phyloP scores from a whole-genome alignment of 257 asterid genomes.

The Nyctanthes arbortristis region DNA sequence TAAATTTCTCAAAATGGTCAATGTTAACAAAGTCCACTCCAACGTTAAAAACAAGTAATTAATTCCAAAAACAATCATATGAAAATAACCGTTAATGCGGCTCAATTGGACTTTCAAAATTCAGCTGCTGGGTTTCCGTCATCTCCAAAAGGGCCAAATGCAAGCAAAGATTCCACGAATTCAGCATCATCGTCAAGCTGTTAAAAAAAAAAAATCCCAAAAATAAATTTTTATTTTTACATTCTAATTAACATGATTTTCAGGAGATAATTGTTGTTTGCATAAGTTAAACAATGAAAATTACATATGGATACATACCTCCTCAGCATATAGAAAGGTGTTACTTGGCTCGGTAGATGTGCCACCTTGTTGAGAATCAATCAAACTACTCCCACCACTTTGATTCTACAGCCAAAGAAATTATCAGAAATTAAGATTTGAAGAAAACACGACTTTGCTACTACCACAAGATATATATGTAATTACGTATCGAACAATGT shows the following conservation, averaged over 20 bases:
- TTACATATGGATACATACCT: conserved; percentile 26
- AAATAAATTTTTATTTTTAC: background rate
- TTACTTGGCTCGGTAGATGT: conserved; percentile 22
- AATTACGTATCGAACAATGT: too few species aligned
- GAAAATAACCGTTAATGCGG: background rate
- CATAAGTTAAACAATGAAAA: background rate
- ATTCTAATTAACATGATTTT: background rate
- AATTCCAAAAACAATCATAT: background rate
- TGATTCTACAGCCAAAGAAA: conserved; percentile 7
- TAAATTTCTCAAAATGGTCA: too few species aligned
- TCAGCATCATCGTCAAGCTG: conserved; percentile 43
- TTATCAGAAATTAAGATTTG: background rate
- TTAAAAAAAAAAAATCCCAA: background rate
- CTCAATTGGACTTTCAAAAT: conserved; percentile 4
- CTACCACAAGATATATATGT: too few species aligned
- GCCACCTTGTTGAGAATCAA: conserved; percentile 11
- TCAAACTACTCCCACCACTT: background rate
- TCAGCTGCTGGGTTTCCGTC: conserved; percentile 23
- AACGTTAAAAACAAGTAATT: background rate
- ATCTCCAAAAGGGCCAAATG: conserved; percentile 29
- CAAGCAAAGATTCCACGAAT: conserved; percentile 41
- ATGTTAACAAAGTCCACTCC: conserved; percentile 8
- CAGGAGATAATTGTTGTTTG: too few species aligned
- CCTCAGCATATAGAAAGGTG: conserved; percentile 14
- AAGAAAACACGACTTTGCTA: too few species aligned